Base-by-base conservation (phyloP, 225 moss, liverwort and hornwort genomes). In the Neckera pumila region DNA sequence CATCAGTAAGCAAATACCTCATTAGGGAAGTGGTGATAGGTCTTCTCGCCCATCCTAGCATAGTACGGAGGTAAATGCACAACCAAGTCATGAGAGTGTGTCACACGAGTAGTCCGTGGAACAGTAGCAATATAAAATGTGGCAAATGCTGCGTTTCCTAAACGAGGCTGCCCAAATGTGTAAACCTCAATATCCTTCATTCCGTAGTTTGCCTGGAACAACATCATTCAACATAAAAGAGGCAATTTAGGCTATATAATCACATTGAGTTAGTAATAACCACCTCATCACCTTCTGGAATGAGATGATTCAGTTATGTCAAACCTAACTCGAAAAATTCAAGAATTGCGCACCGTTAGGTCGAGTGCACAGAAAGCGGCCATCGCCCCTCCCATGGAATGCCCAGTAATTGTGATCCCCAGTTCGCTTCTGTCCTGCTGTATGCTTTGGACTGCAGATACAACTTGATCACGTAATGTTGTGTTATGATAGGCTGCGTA, bases 351-450 rank as follows among this genome's bases (percentile, higher is more conserved):
- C 86, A 96, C 97, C 85, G 96, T 90, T 63, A 99, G 92, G 89
- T 99, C 98, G 25, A 99, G 93, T 64, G 98, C 97, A 92, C 96
- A 96, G 84, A 99, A 96, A 80, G 98, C 88, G 66, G 97, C 98
- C 95, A 99, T 94, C 80, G 98, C 97, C 38, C 98, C 98, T 87
- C 98, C 98, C 98, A 99, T 99, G 57, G 98, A 99, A 88, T 99
- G 98, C 45, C 98, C 98, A 59, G 96, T 99, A 36, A 96, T 90
- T 75, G 95, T 91, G 58, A 96, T 85, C 64, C 89, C 87, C 67
- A 99, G 91, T 80, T 97, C 93, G 56, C 91, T 90, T 89, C 97
- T 94, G 47, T 71, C 54, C 72, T 84, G 88, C 40, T 90, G 85
- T 80, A 97, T 95, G 38, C 76, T 87, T 78, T 77, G 90, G 61